Base-by-base conservation (phyloP, 2,329 filamentous ascomycete species). In the Cercospora zeina region DNA sequence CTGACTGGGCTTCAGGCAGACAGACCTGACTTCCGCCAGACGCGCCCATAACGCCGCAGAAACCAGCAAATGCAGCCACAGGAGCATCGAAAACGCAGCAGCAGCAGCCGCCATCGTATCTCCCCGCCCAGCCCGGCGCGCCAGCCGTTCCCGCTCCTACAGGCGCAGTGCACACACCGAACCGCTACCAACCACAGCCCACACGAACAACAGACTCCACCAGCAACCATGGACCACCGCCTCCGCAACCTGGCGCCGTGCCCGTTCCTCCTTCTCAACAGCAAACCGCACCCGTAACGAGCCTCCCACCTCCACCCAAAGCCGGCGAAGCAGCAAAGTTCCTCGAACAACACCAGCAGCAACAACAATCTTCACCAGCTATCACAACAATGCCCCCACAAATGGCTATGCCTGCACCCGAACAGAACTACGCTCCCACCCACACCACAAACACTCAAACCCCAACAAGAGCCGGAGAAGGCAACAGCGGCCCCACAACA, bases 171-270 rank as follows among this genome's bases (percentile, higher is more conserved):
- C 72, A 67, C 57, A 64, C 65, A 39, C 67, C 65, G 36, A 64
- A 69, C 55, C 64, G 66, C 54, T 65, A 69, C 30, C 68, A 67
- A 27, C 24, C 24, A n/a, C 69, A 68, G 14, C 69, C 67, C 6
- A 74, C 71, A 30, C 68, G 67, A 51, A 63, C 62, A 33, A 64
- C 65, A 16, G 39, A 60, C 14, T 34, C 58, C 3, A 7, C 63
- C n/a, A 64, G 69, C n/a, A 19, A 72, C 67, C 59, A 69, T 71
- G 74, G 49, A 59, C 80, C 69, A 65, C 70, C 73, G 53, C 75
- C 78, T 2, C 74, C 78, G 1, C 74, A 78, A 57, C 76, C 81
- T 36, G 79, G 79, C 66, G 76, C 78, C 59, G 76, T 73, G 30
- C 73, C 77, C 14, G 63, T 69, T 0, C 69, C 77, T 6, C 65